These are phyloP conservation scores for Alternaria burnsii DNA, from an alignment of 2,329 filamentous ascomycete genomes.

Conservation along the genomic window DNA sequence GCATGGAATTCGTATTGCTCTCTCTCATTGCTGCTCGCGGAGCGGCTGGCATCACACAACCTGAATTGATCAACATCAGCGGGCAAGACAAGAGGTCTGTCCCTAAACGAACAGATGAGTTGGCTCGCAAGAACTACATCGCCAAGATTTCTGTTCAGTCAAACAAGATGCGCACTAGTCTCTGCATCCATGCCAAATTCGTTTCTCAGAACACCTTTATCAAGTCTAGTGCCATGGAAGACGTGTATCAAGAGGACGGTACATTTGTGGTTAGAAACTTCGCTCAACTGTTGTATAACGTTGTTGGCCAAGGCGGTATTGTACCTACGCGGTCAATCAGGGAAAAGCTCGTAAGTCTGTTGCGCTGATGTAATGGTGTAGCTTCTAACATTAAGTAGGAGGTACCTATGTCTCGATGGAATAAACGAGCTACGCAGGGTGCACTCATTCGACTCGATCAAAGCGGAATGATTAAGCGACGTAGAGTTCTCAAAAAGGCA, in stretches of 20 bases:
- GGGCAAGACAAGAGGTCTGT: conserved; percentile 72
- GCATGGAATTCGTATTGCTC: conserved; percentile 64
- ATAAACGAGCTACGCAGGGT: conserved; percentile 50
- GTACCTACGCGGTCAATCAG: conserved; percentile 64
- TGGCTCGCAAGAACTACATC: conserved; percentile 68
- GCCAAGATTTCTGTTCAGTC: conserved; percentile 57
- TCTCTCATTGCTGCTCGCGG: conserved; percentile 67
- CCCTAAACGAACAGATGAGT: conserved; percentile 65
- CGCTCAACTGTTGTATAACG: conserved; percentile 57
- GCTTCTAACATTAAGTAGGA: conserved; percentile 36
- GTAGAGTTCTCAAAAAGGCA: conserved; percentile 44
- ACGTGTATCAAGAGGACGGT: conserved; percentile 44
- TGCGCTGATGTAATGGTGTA: background rate
- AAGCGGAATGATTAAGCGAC: conserved; percentile 51
- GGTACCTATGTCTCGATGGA: conserved; percentile 46
- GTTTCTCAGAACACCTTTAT: conserved; percentile 43
- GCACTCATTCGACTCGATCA: conserved; percentile 53
- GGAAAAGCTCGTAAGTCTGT: conserved; percentile 53
- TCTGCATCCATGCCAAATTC: conserved; percentile 64
- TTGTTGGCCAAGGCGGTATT: conserved; percentile 60
- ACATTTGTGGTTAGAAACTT: conserved; percentile 61
- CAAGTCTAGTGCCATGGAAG: conserved; percentile 38
- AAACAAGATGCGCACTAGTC: conserved; percentile 62
- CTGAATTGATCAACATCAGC: conserved; percentile 62
- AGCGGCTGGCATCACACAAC: conserved; percentile 64